These are phyloP conservation scores for Chytriomyces sp. DNA, from an alignment of 192 early-diverging fungal species.

Conservation along the genomic window DNA sequence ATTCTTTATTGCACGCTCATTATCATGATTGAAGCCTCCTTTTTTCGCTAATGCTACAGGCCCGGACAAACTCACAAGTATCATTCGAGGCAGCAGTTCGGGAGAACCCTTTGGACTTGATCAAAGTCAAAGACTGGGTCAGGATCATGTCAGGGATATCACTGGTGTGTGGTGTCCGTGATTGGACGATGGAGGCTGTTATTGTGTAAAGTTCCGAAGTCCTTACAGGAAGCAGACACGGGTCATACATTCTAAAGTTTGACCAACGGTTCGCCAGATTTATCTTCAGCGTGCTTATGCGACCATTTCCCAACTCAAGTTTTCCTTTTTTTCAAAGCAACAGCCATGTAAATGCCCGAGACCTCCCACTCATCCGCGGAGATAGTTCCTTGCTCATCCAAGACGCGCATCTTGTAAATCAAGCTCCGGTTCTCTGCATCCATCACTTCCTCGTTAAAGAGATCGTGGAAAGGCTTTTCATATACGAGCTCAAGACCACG, in stretches of 20 bases:
- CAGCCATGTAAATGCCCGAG: constrained; percentile 69
- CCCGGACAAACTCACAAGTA: background rate
- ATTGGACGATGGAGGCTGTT: no score
- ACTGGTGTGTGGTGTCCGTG: no score
- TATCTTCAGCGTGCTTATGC: no score
- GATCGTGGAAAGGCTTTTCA: constrained; percentile 79
- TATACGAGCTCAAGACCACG: constrained; percentile 79
- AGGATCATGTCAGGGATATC: no score
- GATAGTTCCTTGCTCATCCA: constrained; percentile 69
- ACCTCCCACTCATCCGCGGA: constrained; percentile 92
- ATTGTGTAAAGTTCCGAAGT: no score
- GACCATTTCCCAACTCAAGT: constrained; percentile 20
- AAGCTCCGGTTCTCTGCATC: constrained; percentile 55
- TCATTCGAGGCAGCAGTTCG: constrained; percentile 11
- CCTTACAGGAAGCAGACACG: no score
- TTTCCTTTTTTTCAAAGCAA: constrained; percentile 63
- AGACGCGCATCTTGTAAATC: constrained; percentile 80
- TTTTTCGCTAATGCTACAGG: background rate
- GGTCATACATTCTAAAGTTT: no score
- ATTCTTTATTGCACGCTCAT: no score
- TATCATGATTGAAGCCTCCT: background rate
- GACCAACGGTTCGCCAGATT: no score
- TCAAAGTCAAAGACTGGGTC: constrained; percentile 19
- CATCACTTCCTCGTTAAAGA: constrained; percentile 67
- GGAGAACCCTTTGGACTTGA: constrained; percentile 26